These are phyloP conservation scores for Glycine tomentella DNA, from an alignment of 306 rosid genomes.

Conservation along the genomic window DNA sequence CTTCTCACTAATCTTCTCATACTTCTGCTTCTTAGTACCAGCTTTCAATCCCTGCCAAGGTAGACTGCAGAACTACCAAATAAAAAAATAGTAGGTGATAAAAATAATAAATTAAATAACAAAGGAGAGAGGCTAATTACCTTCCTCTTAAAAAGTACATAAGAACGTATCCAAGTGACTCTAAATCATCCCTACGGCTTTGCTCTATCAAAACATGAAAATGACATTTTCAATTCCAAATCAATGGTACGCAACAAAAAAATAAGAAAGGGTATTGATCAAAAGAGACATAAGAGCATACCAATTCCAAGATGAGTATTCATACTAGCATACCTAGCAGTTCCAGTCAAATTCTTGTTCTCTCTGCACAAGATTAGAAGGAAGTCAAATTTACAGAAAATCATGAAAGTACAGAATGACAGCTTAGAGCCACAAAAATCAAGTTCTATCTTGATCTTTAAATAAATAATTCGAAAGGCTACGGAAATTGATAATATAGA, in stretches of 20 bases:
- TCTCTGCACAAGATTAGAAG: constrained; percentile 69
- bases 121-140: constrained; percentile 49
- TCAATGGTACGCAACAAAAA: constrained; percentile 19
- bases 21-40: constrained; percentile 95
- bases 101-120: constrained; percentile 33
- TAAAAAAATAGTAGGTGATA: constrained; percentile 46
- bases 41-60: constrained; percentile 99
- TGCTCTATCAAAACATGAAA: constrained; percentile 67
- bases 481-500: not conserved
- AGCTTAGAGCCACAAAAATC: constrained; percentile 24
- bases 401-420: constrained; percentile 13
- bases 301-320: constrained; percentile 99
- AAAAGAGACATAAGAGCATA: constrained; percentile 39
- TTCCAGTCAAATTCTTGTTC: constrained; percentile 97
- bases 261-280: constrained; percentile 19
- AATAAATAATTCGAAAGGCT: constrained; percentile 17
- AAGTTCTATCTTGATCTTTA: constrained; percentile 25
- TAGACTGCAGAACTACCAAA: constrained; percentile 69
- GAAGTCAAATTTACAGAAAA: constrained; percentile 41
- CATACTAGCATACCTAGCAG: constrained; percentile 99
- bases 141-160: constrained; percentile 97
- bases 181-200: constrained; percentile 98
- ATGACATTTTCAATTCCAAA: constrained; percentile 41
- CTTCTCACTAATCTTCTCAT: constrained; percentile 98
- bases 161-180: constrained; percentile 96